Evolutionary conservation across 441 rosid species (phyloP), one percentile per base, ranked within the genome.

Genomic region (Sinapis alba): DNA sequence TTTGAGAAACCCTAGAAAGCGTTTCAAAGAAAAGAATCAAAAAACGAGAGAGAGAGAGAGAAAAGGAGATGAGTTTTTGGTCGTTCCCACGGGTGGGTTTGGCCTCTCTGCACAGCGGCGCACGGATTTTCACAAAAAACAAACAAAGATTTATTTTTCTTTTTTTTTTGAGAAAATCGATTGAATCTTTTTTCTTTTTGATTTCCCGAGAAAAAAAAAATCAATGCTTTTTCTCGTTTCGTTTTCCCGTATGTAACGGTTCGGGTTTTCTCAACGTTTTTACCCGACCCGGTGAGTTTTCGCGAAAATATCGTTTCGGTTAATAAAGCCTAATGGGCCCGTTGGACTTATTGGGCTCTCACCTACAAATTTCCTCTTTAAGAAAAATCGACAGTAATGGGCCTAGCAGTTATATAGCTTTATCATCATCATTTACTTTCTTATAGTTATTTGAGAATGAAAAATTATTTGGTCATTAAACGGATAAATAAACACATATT

Each of bases 61-160:
- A 34, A 57, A 27, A 41, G 47, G 23, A 18, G 23, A 38, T 26
- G 66, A 19, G 12, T 10, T 73, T 45, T 50, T 50, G 56, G 69
- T 13, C 74, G 45, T 81, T 72, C 77, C 81, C 79, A 82, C 79
- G 86, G 78, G 72, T 68, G 86, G 83, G 79, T 81, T 81, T 84
- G 84, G 74, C 56, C 75, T 76, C 76, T 53, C 79, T 80, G 76
- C 62, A 69, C 57, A 78, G 70, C 73, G 61, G 64, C 76, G 73
- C 80, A 78, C 81, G 65, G 62, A 53, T 65, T n/a, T n/a, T 67
- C 69, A 65, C 59, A 61, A 66, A 70, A 21, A 72, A 67, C 34
- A 62, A 72, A 34, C 57, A 24, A 8, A 50, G 13, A 19, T 47
- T 32, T n/a, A n/a, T n/a, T n/a, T n/a, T 34, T 50, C 18, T 50